Conservation (phyloP, 495 filamentous ascomycete species). For the Neurospora terricola region DNA sequence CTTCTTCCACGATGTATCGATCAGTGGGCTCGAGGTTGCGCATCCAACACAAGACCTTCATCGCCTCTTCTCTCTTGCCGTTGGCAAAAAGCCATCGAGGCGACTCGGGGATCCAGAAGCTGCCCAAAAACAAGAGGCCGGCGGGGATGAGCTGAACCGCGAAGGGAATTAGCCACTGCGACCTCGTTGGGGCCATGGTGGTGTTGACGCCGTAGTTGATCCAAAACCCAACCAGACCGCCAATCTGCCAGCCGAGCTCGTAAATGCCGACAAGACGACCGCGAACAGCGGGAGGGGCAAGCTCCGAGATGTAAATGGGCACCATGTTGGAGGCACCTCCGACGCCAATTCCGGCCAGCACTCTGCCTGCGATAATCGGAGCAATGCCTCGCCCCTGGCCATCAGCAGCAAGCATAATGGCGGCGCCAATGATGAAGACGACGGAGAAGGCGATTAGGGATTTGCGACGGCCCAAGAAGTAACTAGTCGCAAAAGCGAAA, state of each 20-base stretch:
- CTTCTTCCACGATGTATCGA: slow-evolving; percentile 57
- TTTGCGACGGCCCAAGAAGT: slow-evolving; percentile 47
- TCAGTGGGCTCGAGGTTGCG: slow-evolving; percentile 48
- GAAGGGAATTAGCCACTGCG: slow-evolving; percentile 49
- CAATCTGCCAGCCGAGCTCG: slow-evolving; percentile 64
- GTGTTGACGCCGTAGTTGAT: slow-evolving; percentile 49
- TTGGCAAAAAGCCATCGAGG: slow-evolving; percentile 55
- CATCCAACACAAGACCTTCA: slow-evolving; percentile 53
- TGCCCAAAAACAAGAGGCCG: slow-evolving; percentile 37
- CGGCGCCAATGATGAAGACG: slow-evolving; percentile 55
- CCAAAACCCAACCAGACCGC: slow-evolving; percentile 65
- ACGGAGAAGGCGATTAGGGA: slow-evolving; percentile 42
- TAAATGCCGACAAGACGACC: slow-evolving; percentile 54
- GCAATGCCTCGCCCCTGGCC: slow-evolving; percentile 43
- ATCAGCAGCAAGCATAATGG: slow-evolving; percentile 52
- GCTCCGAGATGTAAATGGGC: slow-evolving; percentile 49
- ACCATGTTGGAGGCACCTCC: slow-evolving; percentile 42
- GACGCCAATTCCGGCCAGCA: slow-evolving; percentile 43
- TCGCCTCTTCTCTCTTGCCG: slow-evolving; percentile 43
- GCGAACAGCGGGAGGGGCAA: slow-evolving; percentile 45
- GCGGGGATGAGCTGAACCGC: slow-evolving; percentile 48
- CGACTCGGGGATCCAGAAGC: slow-evolving; percentile 47
- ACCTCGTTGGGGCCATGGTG: slow-evolving; percentile 32
- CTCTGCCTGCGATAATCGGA: slow-evolving; percentile 48
- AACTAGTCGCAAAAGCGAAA: slow-evolving; percentile 47